Evolutionary conservation across 768 basidiomycete species (phyloP).

Genomic region (Postia placenta): DNA sequence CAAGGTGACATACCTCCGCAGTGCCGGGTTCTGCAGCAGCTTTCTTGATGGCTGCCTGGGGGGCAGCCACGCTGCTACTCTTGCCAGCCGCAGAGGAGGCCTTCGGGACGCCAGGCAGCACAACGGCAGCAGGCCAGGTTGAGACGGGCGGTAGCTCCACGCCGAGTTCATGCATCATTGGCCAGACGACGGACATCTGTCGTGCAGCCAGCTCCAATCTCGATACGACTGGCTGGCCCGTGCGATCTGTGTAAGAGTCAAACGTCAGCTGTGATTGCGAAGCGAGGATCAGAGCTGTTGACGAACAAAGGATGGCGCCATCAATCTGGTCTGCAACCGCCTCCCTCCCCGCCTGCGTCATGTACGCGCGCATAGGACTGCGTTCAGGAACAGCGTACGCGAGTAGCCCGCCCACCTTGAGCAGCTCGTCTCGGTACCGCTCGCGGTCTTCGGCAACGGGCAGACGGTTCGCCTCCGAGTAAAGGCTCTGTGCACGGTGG

Average conservation of each 20-base stretch:
- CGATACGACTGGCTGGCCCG: constrained; percentile 47
- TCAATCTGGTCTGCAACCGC: constrained; percentile 86
- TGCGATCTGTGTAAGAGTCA: constrained; percentile 38
- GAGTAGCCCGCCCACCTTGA: constrained; percentile 68
- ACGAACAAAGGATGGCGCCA: constrained; percentile 76
- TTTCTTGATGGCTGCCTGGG: constrained; percentile 14
- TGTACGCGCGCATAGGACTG: constrained; percentile 69
- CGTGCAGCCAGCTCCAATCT: constrained; percentile 59
- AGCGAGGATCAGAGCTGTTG: not conserved
- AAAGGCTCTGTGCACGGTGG: constrained; percentile 58
- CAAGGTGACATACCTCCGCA: constrained; percentile 27
- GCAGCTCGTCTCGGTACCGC: constrained; percentile 63
- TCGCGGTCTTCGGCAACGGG: constrained; percentile 47
- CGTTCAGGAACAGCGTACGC: constrained; percentile 80
- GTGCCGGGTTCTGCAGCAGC: constrained; percentile 28
- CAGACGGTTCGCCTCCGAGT: constrained; percentile 54
- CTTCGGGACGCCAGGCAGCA: constrained; percentile 31
- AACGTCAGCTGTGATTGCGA: not conserved
- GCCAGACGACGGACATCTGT: constrained; percentile 60
- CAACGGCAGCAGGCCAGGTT: constrained; percentile 35
- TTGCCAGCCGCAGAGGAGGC: constrained; percentile 3
- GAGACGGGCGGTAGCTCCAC: constrained; percentile 35
- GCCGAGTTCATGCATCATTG: constrained; percentile 42
- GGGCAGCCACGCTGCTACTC: not conserved
- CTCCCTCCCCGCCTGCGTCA: constrained; percentile 71